These are phyloP conservation scores for Mycena belliarum DNA, from an alignment of 768 basidiomycete genomes.

Conservation along the genomic window DNA sequence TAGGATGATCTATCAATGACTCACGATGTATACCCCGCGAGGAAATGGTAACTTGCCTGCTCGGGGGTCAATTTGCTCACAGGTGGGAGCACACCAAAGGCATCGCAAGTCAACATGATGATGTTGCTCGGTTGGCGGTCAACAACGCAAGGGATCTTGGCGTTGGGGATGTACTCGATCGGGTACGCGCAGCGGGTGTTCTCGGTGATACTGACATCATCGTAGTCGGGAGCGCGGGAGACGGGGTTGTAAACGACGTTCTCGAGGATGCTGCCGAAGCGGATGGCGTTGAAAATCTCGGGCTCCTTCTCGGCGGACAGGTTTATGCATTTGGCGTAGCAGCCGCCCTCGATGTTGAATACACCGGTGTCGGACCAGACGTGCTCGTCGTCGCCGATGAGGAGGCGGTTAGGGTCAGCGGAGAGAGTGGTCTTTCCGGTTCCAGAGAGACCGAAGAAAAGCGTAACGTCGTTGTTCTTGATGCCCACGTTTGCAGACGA, in stretches of 20 bases:
- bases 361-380: conserved; percentile 99
- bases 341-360: conserved; percentile 99
- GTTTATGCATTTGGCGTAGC: conserved; percentile 98
- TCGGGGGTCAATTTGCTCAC: conserved; percentile 90
- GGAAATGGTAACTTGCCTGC: conserved; percentile 97
- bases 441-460: conserved; percentile 98
- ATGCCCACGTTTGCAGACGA: conserved; percentile 96
- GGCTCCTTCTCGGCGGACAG: conserved; percentile 97
- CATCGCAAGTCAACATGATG: conserved; percentile 97
- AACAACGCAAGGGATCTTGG: conserved; percentile 89
- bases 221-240: conserved; percentile 87
- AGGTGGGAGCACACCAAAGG: conserved; percentile 96
- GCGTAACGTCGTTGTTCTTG: conserved; percentile 86
- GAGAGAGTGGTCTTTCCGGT: conserved; percentile 99
- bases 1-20: conserved; percentile 26
- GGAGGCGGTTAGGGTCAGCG: conserved; percentile 88
- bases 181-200: conserved; percentile 99
- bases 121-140: conserved; percentile 90
- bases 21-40: conserved; percentile 93
- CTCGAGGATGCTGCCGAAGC: conserved; percentile 95
- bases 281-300: conserved; percentile 94
- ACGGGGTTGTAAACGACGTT: conserved; percentile 95
- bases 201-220: conserved; percentile 95
- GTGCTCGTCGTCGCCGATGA: conserved; percentile 99
- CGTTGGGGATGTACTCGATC: conserved; percentile 95